Base-by-base conservation (phyloP, 2,329 filamentous ascomycete species). In the Fusarium chuoi region DNA sequence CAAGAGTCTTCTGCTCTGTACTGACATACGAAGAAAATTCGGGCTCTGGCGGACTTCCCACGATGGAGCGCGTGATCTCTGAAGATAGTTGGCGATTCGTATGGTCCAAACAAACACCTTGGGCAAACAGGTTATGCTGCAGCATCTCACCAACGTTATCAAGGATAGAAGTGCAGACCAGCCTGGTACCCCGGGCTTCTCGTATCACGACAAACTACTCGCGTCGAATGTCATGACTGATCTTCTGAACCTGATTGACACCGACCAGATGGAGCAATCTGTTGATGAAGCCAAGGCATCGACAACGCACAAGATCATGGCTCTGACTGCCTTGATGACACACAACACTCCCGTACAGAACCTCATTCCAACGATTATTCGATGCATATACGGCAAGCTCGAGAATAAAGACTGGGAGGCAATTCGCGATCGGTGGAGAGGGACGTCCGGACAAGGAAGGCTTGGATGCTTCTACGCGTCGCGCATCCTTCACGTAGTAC, bases 391-490 rank as follows among this genome's bases (percentile, higher is more conserved):
- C 10, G 52, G 62, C 4, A 71, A 71, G 9, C 33, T 69, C 1
- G 61, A 65, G 3, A 20, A 26, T 4, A 24, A 44, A 15, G 36
- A 51, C 33, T 65, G 65, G 68, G 14, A 6, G 7, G 51, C 58
- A 28, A 49, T 69, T 4, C 13, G 39, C 1, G 61, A 69, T 18
- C 30, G 52, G 17, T 71, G 65, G 65, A 59, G 36, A 17, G 57
- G 3, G 1, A 22, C 38, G 3, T 30, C 60, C 13, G 39, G 59
- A 4, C 65, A 71, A 46, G 65, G 65, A 33, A 65, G 68, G 22
- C 39, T 71, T 1, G 68, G 60, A 17, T 71, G 68, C 36, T 69
- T 70, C 36, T 62, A 69, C n/a, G 68, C 61, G 2, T 28, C 68
- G 8, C 41, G 68, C 5, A 65, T 71, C 17, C 38, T 71, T 5